Base-by-base conservation (phyloP, 306 rosid species). In the Aeschynomene evenia region DNA sequence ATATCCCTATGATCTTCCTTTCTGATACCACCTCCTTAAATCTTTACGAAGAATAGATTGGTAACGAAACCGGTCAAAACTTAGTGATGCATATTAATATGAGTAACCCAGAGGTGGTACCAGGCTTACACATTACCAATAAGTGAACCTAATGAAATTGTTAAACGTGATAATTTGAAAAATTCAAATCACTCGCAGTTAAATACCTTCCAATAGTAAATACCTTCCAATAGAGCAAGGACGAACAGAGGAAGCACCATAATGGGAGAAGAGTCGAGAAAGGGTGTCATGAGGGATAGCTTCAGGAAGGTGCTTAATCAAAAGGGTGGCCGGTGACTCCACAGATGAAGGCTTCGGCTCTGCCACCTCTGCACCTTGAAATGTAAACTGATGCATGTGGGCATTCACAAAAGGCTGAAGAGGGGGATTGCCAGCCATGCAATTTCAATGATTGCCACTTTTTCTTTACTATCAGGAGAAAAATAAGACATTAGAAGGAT, bases 301-400 rank as follows among this genome's bases (percentile, higher is more conserved):
- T 64, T 88, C 92, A 2, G 94, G 97, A 29, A 91, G 82, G 73
- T 91, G 93, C 45, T 84, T 86, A 48, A 91, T 77, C 64, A 91
- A 77, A 63, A 88, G 88, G 55, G 88, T 85, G 9, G 50, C 19
- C 6, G 71, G 13, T 11, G 75, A 68, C 20, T 71, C 72, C 40
- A 18, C 3, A 28, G 40, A 55, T 6, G 53, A 36, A 9, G 73
- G 68, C 13, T 43, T 23, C n/a, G 80, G 19, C 9, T 81, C 83
- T 33, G 75, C 20, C 45, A 4, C 54, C 72, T 63, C 84, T 13
- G 37, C 46, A 34, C 64, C 70, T 66, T 77, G 79, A 34, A 71
- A 73, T 34, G 74, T 85, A 68, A 71, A 63, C 11, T 69, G 81
- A 4, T 52, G 37, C 73, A 74, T 74, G 37, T 54, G 31, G 40